phyloP scores from a whole-genome alignment of 768 basidiomycete genomes.

The Rhodocollybia butyracea region DNA sequence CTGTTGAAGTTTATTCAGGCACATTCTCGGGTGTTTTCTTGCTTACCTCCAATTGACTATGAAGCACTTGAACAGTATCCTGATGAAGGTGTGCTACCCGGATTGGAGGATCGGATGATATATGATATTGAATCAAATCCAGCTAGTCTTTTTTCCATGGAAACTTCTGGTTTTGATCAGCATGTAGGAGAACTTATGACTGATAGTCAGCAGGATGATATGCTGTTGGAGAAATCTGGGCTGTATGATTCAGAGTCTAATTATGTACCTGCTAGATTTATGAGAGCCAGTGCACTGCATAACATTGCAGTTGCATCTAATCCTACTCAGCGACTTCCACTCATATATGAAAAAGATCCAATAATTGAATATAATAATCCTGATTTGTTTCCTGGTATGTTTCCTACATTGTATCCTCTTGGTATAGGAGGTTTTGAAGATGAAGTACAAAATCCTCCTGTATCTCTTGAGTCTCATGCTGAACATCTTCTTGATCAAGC shows the following conservation, averaged over 20 bases:
- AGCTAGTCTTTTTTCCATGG: neutral
- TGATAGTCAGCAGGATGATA: neutral
- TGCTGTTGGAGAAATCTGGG: neutral
- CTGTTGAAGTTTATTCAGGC: neutral
- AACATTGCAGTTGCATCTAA: neutral
- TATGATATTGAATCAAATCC: neutral
- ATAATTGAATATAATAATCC: slow-evolving; percentile 4
- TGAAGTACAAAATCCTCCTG: neutral
- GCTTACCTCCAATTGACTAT: neutral
- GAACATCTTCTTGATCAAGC: neutral
- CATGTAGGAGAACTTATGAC: neutral
- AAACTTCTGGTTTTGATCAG: neutral
- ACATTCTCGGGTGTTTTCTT: neutral
- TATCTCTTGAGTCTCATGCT: neutral
- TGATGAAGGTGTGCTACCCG: neutral
- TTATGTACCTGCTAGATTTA: neutral
- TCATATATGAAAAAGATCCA: slow-evolving; percentile 11
- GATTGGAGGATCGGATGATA: neutral
- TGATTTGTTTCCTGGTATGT: neutral
- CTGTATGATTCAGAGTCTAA: neutral
- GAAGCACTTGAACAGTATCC: neutral
- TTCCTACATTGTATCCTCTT: no score
- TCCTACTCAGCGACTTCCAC: neutral
- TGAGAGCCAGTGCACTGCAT: neutral
- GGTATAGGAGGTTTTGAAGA: slow-evolving; percentile 13